Conservation (phyloP, 2,329 filamentous ascomycete genomes). For the Colletotrichum orbiculare region DNA sequence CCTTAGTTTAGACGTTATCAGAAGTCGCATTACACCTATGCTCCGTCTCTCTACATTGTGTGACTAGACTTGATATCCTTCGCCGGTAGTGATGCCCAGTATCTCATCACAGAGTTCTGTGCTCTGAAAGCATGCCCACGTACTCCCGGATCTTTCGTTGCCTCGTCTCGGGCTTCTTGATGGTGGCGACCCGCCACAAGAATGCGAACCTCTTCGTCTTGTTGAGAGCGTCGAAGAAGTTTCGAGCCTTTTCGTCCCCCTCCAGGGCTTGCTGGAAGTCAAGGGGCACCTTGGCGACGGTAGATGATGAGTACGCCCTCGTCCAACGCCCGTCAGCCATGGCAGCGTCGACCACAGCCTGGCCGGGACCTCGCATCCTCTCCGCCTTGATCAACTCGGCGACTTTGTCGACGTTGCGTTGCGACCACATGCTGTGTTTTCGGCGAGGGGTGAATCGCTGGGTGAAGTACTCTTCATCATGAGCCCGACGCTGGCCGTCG, state of each 20-base stretch:
- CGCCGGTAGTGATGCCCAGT: too few species aligned
- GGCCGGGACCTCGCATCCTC: slow-evolving; percentile 60
- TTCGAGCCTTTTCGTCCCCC: slow-evolving; percentile 46
- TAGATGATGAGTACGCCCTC: slow-evolving; percentile 63
- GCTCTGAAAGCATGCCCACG: slow-evolving; percentile 51
- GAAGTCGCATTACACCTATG: too few species aligned
- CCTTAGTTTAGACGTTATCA: too few species aligned
- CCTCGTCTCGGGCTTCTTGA: slow-evolving; percentile 50
- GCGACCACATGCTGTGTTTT: slow-evolving; percentile 66
- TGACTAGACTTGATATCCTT: too few species aligned
- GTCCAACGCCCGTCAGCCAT: slow-evolving; percentile 69
- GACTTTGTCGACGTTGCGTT: slow-evolving; percentile 67
- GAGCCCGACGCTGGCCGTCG: slow-evolving; percentile 62
- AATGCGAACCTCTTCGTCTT: slow-evolving; percentile 59
- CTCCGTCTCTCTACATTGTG: too few species aligned
- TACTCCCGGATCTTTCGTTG: slow-evolving; percentile 52
- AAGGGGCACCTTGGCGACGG: slow-evolving; percentile 56
- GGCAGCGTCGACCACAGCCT: slow-evolving; percentile 63
- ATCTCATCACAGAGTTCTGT: slow-evolving; percentile 42
- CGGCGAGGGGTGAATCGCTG: slow-evolving; percentile 70
- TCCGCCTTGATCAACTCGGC: slow-evolving; percentile 55
- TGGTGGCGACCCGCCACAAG: slow-evolving; percentile 57
- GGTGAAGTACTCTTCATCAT: slow-evolving; percentile 60
- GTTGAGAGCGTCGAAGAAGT: slow-evolving; percentile 55
- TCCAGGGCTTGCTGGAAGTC: slow-evolving; percentile 60